Evolutionary conservation across 805 yeast species (phyloP).

Genomic region (Lipomyces oligophaga): DNA sequence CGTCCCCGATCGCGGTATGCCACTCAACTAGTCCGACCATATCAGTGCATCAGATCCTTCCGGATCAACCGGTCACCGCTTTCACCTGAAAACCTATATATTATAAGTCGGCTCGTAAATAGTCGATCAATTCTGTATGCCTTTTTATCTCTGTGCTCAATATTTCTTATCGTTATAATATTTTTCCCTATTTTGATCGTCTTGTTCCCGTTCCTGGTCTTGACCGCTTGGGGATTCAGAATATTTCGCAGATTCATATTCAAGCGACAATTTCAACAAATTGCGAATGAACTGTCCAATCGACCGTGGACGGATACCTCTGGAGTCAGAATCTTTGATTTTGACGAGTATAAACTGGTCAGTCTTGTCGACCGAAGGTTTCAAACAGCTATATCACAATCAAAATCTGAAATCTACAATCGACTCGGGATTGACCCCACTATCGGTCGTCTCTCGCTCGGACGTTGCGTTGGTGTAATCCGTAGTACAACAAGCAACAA

Average conservation of each 20-base stretch:
- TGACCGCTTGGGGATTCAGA: too few relatives aligned
- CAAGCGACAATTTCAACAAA: slow-evolving; percentile 12
- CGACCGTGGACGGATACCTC: slow-evolving; percentile 19
- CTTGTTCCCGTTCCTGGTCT: slow-evolving; percentile 11
- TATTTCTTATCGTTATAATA: slow-evolving; percentile 14
- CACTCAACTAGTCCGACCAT: too few relatives aligned
- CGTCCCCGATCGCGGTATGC: too few relatives aligned
- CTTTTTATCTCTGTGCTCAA: slow-evolving; percentile 8
- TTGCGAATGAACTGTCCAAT: slow-evolving; percentile 14
- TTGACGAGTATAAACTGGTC: slow-evolving; percentile 16
- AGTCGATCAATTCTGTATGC: too few relatives aligned
- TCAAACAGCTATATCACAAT: slow-evolving; percentile 12
- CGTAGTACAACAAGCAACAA: too few relatives aligned
- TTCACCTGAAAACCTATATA: too few relatives aligned
- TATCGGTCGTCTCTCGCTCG: too few relatives aligned
- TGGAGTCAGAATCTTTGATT: slow-evolving; percentile 1
- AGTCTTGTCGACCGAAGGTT: slow-evolving; percentile 13
- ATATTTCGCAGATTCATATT: too few relatives aligned
- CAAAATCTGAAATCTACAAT: slow-evolving; percentile 3
- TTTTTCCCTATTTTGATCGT: slow-evolving; percentile 17
- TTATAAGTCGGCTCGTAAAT: too few relatives aligned
- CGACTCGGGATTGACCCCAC: slow-evolving; percentile 19
- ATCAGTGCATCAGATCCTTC: too few relatives aligned
- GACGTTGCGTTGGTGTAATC: neutral
- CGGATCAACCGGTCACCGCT: too few relatives aligned